phyloP scores from a whole-genome alignment of 2,329 filamentous ascomycete species.

The Seiridium unicorne region DNA sequence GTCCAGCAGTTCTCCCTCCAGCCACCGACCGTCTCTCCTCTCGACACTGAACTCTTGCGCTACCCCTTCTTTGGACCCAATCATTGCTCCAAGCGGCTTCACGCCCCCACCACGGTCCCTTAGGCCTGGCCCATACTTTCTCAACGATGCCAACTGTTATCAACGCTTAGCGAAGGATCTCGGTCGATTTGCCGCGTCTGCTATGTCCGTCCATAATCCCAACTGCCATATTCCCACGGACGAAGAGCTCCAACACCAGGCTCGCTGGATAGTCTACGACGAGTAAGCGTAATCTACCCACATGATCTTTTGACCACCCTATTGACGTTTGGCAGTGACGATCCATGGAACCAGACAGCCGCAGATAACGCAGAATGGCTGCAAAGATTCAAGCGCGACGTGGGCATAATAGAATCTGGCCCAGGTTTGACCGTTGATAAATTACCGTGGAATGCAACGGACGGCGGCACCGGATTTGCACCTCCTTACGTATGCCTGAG shows the following conservation, averaged over 20 bases:
- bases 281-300: constrained; percentile 42
- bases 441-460: constrained; percentile 43
- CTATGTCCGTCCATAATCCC: constrained; percentile 59
- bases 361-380: constrained; percentile 66
- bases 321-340: constrained; percentile 43
- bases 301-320: not conserved
- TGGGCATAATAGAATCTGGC: constrained; percentile 49
- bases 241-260: constrained; percentile 63
- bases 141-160: constrained; percentile 62
- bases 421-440: constrained; percentile 44
- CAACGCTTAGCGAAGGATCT: constrained; percentile 53
- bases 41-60: constrained; percentile 6
- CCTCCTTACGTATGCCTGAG: constrained; percentile 53
- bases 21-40: constrained; percentile 1
- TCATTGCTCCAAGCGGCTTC: not conserved
- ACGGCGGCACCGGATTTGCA: constrained; percentile 53
- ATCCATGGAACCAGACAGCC: constrained; percentile 63
- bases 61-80: not conserved
- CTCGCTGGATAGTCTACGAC: constrained; percentile 61
- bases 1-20: constrained; percentile 13
- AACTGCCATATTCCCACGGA: constrained; percentile 58
- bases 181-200: constrained; percentile 47
- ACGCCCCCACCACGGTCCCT: constrained; percentile 13
- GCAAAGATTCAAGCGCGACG: constrained; percentile 58
- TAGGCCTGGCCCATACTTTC: constrained; percentile 40